These are phyloP conservation scores for Mycena rebaudengoi DNA, from an alignment of 768 basidiomycete species.

Conservation along the genomic window DNA sequence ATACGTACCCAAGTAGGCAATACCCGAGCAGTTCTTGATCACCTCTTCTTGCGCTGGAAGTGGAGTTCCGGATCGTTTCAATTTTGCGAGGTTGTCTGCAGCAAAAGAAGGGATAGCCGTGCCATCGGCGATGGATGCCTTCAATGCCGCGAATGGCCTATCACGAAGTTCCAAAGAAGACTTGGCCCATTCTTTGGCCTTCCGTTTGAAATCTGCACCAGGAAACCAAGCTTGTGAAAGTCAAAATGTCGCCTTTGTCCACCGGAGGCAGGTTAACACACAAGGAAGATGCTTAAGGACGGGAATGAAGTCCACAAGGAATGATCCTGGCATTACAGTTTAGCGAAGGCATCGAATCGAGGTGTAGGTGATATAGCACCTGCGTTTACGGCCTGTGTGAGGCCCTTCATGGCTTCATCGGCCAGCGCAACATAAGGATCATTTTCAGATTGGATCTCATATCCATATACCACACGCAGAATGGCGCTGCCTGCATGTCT, in stretches of 20 bases:
- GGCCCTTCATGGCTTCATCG: slow-evolving; percentile 27
- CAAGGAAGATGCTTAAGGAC: slow-evolving; percentile 40
- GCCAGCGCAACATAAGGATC: slow-evolving; percentile 47
- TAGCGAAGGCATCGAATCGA: background rate
- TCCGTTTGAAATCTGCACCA: slow-evolving; percentile 43
- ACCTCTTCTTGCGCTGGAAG: slow-evolving; percentile 39
- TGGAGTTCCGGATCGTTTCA: slow-evolving; percentile 16
- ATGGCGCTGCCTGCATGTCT: slow-evolving; percentile 45
- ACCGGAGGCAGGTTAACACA: slow-evolving; percentile 15
- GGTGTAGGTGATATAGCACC: no score
- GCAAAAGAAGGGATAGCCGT: slow-evolving; percentile 35
- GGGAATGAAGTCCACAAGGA: slow-evolving; percentile 50
- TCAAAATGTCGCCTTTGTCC: background rate
- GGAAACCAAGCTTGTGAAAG: slow-evolving; percentile 46
- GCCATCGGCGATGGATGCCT: slow-evolving; percentile 36
- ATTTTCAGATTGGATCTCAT: slow-evolving; percentile 40
- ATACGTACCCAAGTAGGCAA: slow-evolving; percentile 50
- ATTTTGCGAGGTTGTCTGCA: slow-evolving; percentile 34
- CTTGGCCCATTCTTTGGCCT: slow-evolving; percentile 36
- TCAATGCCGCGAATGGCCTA: slow-evolving; percentile 38
- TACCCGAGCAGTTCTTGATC: slow-evolving; percentile 50
- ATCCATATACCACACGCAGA: slow-evolving; percentile 52
- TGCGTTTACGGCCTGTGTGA: slow-evolving; percentile 43
- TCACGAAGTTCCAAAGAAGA: slow-evolving; percentile 31
- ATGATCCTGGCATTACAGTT: slow-evolving; percentile 17